Conservation (phyloP, 2,329 filamentous ascomycete genomes). For the Epichloe sp. region DNA sequence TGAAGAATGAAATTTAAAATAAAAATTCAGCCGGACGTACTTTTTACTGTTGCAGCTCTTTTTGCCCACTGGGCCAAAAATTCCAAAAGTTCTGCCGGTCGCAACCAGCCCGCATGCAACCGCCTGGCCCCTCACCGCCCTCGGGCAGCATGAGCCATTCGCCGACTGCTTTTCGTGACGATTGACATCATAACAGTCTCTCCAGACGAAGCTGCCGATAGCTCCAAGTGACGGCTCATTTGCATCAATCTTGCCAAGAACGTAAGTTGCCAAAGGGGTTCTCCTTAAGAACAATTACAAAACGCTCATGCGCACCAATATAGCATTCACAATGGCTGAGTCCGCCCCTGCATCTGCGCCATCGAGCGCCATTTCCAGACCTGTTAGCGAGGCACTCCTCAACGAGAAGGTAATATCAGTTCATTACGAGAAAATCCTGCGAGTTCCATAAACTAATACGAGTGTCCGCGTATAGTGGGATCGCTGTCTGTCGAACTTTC, state of each 20-base stretch:
- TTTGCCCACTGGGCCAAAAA: slow-evolving; percentile 21
- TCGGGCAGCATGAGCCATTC: slow-evolving; percentile 22
- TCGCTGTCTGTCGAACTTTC: slow-evolving; percentile 90
- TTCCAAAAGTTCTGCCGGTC: slow-evolving; percentile 31
- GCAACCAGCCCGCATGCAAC: slow-evolving; percentile 13
- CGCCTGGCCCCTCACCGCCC: slow-evolving; percentile 26
- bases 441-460: slow-evolving; percentile 10
- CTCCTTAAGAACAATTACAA: background rate
- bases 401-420: slow-evolving; percentile 78
- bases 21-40: background rate
- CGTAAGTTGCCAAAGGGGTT: background rate
- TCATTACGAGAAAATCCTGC: background rate
- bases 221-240: slow-evolving; percentile 12
- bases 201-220: slow-evolving; percentile 17
- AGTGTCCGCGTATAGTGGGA: slow-evolving; percentile 61
- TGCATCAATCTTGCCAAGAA: slow-evolving; percentile 2
- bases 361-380: slow-evolving; percentile 58
- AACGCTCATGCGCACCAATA: slow-evolving; percentile 3
- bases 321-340: slow-evolving; percentile 36
- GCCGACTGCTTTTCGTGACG: slow-evolving; percentile 25
- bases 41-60: background rate
- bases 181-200: slow-evolving; percentile 19
- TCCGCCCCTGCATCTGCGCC: slow-evolving; percentile 33
- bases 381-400: slow-evolving; percentile 92
- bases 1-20: slow-evolving; percentile 2